Base-by-base conservation (phyloP, 1,284 basidiomycete genomes). In the Ceratobasidium sp. region DNA sequence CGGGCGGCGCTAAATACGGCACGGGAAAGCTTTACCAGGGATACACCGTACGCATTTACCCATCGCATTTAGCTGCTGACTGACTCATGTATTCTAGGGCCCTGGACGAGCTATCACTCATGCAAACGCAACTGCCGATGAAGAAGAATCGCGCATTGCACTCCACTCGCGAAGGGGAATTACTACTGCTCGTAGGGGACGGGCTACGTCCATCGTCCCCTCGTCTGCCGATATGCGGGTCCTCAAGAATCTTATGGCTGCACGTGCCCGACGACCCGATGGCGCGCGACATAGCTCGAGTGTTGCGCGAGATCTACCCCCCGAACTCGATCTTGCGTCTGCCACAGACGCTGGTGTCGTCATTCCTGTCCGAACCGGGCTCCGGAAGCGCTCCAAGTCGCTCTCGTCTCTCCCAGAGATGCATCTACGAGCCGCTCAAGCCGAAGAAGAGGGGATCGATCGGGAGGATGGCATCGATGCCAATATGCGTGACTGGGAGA, bases 101-200 rank as follows among this genome's bases (percentile, higher is more conserved):
- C 82, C 85, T 1, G 87, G 86, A 17, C 85, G 90, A 57, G 83
- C 87, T n/a, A 57, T 90, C 25, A 87, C 88, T 0, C 90, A 91
- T 65, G 89, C 87, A 17, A 88, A 88, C 72, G 80, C 85, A 29
- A 80, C 84, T 72, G 76, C 79, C 32, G 89, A 91, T 71, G 89
- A 90, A 42, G 87, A 90, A 0, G 87, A 89, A 1, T 31, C 69
- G 1, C 55, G 69, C n/a, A 25, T 65, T 31, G 53, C 49, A 10
- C 49, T 53, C 32, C 62, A 53, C 29, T 50, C 34, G 4, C 62
- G 62, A 25, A 49, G 49, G 25, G 10, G 47, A 20, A 68, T 50
- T 13, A 75, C 84, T 1, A 35, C 38, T 22, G 32, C 35, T n/a
- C 47, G 52, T 4, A 56, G 55, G 27, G 62, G 43, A 6, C n/a